phyloP scores from a whole-genome alignment of 2,329 filamentous ascomycete genomes.

The Clonostachys chloroleuca region DNA sequence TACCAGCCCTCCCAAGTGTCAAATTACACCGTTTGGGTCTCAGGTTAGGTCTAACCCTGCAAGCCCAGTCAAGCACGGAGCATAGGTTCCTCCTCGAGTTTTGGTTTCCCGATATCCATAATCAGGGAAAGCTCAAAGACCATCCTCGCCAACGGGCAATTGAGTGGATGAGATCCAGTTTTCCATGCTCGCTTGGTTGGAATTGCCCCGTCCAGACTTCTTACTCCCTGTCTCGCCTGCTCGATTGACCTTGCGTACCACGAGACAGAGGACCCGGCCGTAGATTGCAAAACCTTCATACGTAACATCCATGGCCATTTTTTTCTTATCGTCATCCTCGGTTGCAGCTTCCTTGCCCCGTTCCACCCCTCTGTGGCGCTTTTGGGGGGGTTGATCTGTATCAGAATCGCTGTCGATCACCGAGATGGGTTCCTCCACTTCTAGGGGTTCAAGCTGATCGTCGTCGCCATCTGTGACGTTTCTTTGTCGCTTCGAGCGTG shows the following conservation, averaged over 20 bases:
- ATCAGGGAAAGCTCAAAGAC: slow-evolving; percentile 12
- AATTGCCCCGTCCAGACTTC: slow-evolving; percentile 19
- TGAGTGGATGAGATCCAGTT: slow-evolving; percentile 84
- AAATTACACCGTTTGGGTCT: too few species aligned
- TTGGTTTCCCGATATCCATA: neutral
- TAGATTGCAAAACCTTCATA: slow-evolving; percentile 98
- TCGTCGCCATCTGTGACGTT: slow-evolving; percentile 13
- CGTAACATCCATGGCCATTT: slow-evolving; percentile 75
- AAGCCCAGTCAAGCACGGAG: too few species aligned
- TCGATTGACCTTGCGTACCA: slow-evolving; percentile 70
- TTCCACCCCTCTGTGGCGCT: slow-evolving; percentile 33
- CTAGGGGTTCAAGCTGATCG: slow-evolving; percentile 15
- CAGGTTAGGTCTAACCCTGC: too few species aligned
- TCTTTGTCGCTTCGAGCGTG: slow-evolving; percentile 16
- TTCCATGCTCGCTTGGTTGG: slow-evolving; percentile 71
- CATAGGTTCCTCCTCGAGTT: too few species aligned
- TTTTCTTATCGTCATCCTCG: slow-evolving; percentile 76
- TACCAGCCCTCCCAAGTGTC: slow-evolving; percentile 6
- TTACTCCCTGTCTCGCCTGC: slow-evolving; percentile 18
- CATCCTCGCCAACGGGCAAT: slow-evolving; percentile 38
- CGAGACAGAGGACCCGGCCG: slow-evolving; percentile 84
- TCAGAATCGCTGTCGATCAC: slow-evolving; percentile 32
- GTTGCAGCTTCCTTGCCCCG: slow-evolving; percentile 17
- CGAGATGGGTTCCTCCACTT: slow-evolving; percentile 23
- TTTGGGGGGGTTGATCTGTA: slow-evolving; percentile 34